Evolutionary conservation across 768 basidiomycete species (phyloP).

Genomic region (Rhodocollybia butyracea): DNA sequence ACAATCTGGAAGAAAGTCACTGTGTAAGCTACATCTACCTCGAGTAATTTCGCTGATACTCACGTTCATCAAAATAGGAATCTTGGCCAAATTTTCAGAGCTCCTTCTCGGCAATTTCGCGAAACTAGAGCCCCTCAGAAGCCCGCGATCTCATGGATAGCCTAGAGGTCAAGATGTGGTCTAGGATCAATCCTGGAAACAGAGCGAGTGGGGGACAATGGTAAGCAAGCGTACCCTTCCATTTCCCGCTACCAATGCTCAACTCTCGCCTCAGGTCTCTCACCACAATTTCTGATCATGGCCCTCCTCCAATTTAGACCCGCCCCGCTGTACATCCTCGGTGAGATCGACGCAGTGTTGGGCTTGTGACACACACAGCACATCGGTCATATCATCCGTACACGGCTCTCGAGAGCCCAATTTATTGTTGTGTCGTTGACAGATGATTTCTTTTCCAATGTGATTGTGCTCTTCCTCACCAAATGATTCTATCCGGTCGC

Average conservation of each 20-base stretch:
- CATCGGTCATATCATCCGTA: constrained; percentile 96
- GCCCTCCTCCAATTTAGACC: constrained; percentile 98
- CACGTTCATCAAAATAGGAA: constrained; percentile 62
- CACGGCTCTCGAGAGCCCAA: constrained; percentile 95
- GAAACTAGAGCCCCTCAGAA: constrained; percentile 90
- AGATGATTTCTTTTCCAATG: constrained; percentile 96
- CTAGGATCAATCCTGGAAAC: constrained; percentile 97
- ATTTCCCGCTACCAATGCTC: neutral
- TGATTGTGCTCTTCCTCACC: constrained; percentile 91
- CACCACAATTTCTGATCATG: constrained; percentile 98
- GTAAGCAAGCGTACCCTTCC: constrained; percentile 31
- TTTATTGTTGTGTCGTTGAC: constrained; percentile 98
- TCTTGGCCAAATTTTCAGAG: constrained; percentile 95
- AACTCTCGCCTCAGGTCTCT: constrained; percentile 63
- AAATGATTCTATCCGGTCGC: no score
- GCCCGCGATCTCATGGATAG: constrained; percentile 92
- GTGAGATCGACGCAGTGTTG: constrained; percentile 97
- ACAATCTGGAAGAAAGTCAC: constrained; percentile 98
- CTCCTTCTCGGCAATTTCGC: constrained; percentile 95
- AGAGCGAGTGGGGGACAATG: constrained; percentile 97
- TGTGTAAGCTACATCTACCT: constrained; percentile 48
- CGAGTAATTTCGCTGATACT: no score
- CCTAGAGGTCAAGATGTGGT: constrained; percentile 94
- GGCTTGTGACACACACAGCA: constrained; percentile 96
- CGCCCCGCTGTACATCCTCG: constrained; percentile 98